Evolutionary conservation across 2,329 filamentous ascomycete genomes (phyloP), one percentile per base, ranked within the genome.

Genomic region (Calonectria pseudoreteaudii): DNA sequence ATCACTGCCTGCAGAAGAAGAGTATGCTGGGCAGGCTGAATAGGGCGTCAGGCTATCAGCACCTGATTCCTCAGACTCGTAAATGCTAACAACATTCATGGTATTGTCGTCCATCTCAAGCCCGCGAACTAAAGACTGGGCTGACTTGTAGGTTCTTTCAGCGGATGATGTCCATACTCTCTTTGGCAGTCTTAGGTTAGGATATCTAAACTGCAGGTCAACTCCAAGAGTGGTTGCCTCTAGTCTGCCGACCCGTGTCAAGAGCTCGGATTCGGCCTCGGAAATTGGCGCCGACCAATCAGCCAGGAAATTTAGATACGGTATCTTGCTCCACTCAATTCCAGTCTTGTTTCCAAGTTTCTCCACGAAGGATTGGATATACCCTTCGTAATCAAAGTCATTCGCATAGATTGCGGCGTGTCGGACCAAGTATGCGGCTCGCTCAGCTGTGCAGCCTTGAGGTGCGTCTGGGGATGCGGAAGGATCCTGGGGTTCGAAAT

Each of bases 31-130:
- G 77, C 92, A 94, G 49, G 88, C 88, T 80, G 91, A 90, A 83
- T 94, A 93, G 0, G 92, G 91, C 1, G 92, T 93, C 76, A 93
- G 82, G 60, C 84, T 87, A 79, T 93, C 86, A 11, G 91, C 92
- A 23, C 91, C 91, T 3, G 88, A 84, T 73, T 91, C 85, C 71
- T 90, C 80, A 26, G 87, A 88, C 81, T 93, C 91, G 74, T 88
- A 88, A 66, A 93, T 84, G 76, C 86, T 85, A 56, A 91, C 86
- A 10, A 91, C 85, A 60, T 89, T 84, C 73, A 92, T 91, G 66
- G 85, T 84, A 73, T 89, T 87, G 76, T 88, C 89, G 56, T 87
- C 87, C 5, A 84, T 82, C 75, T 91, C 88, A 13, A 92, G 84
- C 0, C 91, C 91, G 4, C 88, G 86, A 31, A 91, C 90, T 20